Evolutionary conservation across 2,329 filamentous ascomycete genomes (phyloP), one percentile per base, ranked within the genome.

Genomic region (Pseudomassariella vexata): DNA sequence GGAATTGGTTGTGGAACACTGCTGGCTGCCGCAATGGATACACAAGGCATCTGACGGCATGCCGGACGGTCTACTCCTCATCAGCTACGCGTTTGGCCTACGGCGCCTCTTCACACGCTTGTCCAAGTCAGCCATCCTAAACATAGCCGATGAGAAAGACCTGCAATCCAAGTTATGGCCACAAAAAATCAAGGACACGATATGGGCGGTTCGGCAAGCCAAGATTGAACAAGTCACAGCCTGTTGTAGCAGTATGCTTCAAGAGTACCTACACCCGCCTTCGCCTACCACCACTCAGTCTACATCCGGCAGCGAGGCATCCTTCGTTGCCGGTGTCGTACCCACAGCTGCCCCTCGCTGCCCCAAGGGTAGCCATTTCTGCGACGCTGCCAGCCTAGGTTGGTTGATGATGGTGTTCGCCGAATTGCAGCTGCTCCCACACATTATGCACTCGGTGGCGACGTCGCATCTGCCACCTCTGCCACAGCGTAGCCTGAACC

Each of bases 341-440:
- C 41, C 67, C 4, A 62, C 57, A 2, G 60, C 54, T 19, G 53
- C 47, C 1, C 58, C 68, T 3, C 59, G 70, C 20, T 75, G 70
- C 35, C 66, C 68, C 11, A 68, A 59, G 35, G 65, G 66, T 1
- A 67, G 60, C 33, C 67, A 66, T 33, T 52, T 55, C 44, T 75
- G 70, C 34, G 71, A 75, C 39, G 67, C 69, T 0, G 61, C 62
- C 0, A 73, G 70, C 32, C 53, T 75, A 0, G 70, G 70, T 3
- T 75, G 68, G 68, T 44, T 72, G 20, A 68, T 74, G 62, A 54
- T 71, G n/a, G 52, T 64, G 0, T 67, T 65, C 32, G 64, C 65
- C 30, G 65, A 73, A 40, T 52, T 72, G 32, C 57, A 59, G 24
- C 49, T 73, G 1, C 43, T 71, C 3, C 50, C 58, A 3, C 57